Evolutionary conservation across 805 yeast genomes (phyloP).

Genomic region (Ogataea saltuana): DNA sequence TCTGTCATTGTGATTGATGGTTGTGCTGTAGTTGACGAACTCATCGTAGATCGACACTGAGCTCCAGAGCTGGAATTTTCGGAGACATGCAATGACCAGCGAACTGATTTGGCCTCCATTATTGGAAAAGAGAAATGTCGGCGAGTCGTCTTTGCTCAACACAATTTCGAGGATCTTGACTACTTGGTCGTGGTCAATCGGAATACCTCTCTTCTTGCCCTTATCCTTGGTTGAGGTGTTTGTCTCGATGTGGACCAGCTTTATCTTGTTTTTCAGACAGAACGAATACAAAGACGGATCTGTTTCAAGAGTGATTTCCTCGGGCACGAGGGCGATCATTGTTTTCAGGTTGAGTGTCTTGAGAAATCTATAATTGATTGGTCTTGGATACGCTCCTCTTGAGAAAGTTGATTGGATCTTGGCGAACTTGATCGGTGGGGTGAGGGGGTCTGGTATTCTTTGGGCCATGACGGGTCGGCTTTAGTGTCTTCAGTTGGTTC

Average conservation of each 20-base stretch:
- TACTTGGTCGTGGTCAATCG: conserved; percentile 67
- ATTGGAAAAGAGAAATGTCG: conserved; percentile 80
- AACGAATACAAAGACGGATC: conserved; percentile 55
- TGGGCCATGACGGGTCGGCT: neutral
- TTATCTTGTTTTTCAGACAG: conserved; percentile 55
- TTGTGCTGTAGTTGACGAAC: conserved; percentile 72
- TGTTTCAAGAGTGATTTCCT: conserved; percentile 56
- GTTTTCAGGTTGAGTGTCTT: conserved; percentile 65
- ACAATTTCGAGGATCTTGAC: conserved; percentile 60
- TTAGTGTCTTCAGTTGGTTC: too few relatives aligned
- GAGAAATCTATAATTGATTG: conserved; percentile 68
- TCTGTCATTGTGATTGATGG: conserved; percentile 80
- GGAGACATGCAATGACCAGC: conserved; percentile 78
- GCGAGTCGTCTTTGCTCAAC: conserved; percentile 58
- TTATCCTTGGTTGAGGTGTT: conserved; percentile 62
- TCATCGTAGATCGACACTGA: conserved; percentile 85
- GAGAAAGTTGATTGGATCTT: conserved; percentile 68
- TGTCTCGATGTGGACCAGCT: conserved; percentile 66
- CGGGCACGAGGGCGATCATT: conserved; percentile 78
- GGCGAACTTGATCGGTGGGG: conserved; percentile 80
- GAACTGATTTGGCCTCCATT: conserved; percentile 90
- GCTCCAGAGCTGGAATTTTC: conserved; percentile 87
- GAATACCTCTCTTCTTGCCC: conserved; percentile 81
- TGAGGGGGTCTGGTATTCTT: conserved; percentile 32
- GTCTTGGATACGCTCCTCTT: conserved; percentile 87